phyloP scores from a whole-genome alignment of 192 early-diverging fungal genomes.

The Backusella psychrophila region DNA sequence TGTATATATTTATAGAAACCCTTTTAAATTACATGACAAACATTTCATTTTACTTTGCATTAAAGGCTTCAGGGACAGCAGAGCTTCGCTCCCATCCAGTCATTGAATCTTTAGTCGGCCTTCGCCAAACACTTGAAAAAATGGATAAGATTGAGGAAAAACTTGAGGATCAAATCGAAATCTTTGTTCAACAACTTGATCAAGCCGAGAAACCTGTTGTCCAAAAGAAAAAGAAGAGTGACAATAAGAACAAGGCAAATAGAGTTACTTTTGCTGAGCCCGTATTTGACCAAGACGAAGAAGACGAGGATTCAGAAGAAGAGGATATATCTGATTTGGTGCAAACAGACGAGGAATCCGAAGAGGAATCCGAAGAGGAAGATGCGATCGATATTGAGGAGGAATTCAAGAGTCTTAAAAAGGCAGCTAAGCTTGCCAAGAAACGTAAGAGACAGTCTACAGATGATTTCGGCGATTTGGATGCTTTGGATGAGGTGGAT shows the following conservation, averaged over 20 bases:
- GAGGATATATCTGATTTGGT: conserved; percentile 4
- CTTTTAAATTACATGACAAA: conserved; percentile 84
- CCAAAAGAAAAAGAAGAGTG: neutral
- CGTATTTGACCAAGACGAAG: neutral
- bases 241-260: neutral
- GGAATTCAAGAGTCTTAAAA: conserved; percentile 47
- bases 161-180: conserved; percentile 47
- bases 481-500: conserved; percentile 72
- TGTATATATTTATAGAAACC: conserved; percentile 21
- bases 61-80: conserved; percentile 57
- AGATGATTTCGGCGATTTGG: conserved; percentile 77
- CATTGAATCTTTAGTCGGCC: conserved; percentile 71
- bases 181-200: conserved; percentile 26
- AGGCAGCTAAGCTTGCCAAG: conserved; percentile 37
- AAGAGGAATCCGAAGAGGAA: conserved; percentile 17
- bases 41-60: conserved; percentile 80
- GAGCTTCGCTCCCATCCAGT: conserved; percentile 80
- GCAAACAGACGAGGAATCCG: conserved; percentile 7
- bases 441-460: conserved; percentile 37
- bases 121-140: conserved; percentile 70
- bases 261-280: neutral
- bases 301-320: neutral
- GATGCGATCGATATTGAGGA: conserved; percentile 29
- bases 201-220: neutral
- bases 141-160: conserved; percentile 65